Evolutionary conservation across 345 rosid species (phyloP).

Genomic region (Zanthoxylum bungeanum): DNA sequence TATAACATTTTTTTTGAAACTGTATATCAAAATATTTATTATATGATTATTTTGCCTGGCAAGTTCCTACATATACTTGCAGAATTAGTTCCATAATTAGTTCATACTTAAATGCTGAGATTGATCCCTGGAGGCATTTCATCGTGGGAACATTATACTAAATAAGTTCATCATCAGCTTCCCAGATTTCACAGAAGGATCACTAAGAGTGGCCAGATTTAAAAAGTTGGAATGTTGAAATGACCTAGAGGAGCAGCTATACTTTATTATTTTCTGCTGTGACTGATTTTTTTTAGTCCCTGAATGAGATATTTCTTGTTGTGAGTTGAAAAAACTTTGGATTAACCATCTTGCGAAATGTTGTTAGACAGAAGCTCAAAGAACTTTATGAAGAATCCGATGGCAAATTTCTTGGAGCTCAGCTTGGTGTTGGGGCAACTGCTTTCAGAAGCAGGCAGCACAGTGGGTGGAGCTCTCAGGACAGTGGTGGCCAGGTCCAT

Average conservation of each 20-base stretch:
- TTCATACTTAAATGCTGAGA: background rate
- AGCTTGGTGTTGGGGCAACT: background rate
- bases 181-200: background rate
- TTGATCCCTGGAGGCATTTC: no score
- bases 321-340: background rate
- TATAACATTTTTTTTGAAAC: no score
- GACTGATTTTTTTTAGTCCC: background rate
- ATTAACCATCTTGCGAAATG: background rate
- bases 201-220: no score
- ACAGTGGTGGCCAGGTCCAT: background rate
- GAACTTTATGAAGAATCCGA: background rate
- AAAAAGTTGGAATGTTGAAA: no score
- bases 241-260: background rate
- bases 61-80: background rate
- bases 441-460: background rate
- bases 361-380: background rate
- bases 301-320: background rate
- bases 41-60: background rate
- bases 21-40: background rate
- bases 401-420: background rate
- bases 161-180: background rate
- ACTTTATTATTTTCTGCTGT: no score
- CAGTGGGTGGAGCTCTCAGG: background rate
- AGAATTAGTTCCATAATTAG: background rate
- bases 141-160: background rate